phyloP scores from a whole-genome alignment of 2,329 filamentous ascomycete species.

The Furcasterigmium furcatum region DNA sequence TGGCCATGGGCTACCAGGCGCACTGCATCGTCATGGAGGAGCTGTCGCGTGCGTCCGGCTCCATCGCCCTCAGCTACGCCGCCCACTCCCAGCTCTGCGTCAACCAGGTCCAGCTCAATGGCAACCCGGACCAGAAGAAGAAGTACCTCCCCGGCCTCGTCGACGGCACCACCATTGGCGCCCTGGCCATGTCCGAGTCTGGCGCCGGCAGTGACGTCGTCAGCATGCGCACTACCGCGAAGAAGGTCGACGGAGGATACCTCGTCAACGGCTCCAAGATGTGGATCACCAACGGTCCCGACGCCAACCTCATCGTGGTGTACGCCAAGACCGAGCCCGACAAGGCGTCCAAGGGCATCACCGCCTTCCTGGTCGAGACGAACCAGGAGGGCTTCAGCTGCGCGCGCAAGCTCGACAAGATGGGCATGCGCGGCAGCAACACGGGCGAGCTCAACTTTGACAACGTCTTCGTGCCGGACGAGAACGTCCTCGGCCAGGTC shows the following conservation, averaged over 20 bases:
- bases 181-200: conserved; percentile 92
- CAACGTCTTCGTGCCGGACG: conserved; percentile 79
- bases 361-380: conserved; percentile 84
- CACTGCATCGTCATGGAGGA: conserved; percentile 97
- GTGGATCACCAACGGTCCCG: conserved; percentile 99
- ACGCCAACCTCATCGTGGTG: conserved; percentile 91
- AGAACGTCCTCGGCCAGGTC: conserved; percentile 75
- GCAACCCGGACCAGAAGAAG: conserved; percentile 72
- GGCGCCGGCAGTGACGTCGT: conserved; percentile 91
- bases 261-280: conserved; percentile 89
- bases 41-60: conserved; percentile 79
- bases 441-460: conserved; percentile 94
- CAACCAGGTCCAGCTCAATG: conserved; percentile 93
- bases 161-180: conserved; percentile 77
- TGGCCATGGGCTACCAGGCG: conserved; percentile 93
- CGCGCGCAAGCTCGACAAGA: conserved; percentile 90
- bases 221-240: conserved; percentile 86
- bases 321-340: conserved; percentile 91
- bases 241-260: conserved; percentile 79
- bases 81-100: conserved; percentile 96
- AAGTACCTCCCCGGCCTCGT: conserved; percentile 79
- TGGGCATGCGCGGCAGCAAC: conserved; percentile 96
- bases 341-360: conserved; percentile 84
- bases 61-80: conserved; percentile 87
- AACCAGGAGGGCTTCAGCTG: conserved; percentile 74